A percentile compares a stretch with the other conserved stretches of the same genome.
phyloP scores from a whole-genome alignment of 2,329 filamentous ascomycete species.

The Penicillium sp. region DNA sequence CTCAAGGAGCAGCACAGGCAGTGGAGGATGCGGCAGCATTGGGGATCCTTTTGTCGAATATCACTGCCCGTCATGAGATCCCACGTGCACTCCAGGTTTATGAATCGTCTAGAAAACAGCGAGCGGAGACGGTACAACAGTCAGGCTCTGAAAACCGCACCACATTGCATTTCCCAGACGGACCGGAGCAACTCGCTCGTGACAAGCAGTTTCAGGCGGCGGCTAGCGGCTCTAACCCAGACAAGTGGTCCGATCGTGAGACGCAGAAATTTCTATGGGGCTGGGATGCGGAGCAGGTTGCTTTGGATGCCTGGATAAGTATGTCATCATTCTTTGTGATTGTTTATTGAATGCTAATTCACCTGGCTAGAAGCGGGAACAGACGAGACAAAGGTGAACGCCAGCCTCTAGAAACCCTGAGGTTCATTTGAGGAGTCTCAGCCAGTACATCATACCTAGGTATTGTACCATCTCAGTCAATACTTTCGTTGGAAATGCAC shows the following conservation, averaged over 20 bases:
- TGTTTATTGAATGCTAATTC: constrained; percentile 1
- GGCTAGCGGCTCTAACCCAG: constrained; percentile 44
- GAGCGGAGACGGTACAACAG: constrained; percentile 41
- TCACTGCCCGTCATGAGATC: constrained; percentile 33
- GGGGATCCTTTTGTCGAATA: constrained; percentile 34
- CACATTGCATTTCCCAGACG: constrained; percentile 41
- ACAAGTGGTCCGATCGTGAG: constrained; percentile 67
- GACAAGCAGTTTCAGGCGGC: constrained; percentile 40
- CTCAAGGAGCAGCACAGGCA: constrained; percentile 50
- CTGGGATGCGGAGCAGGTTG: constrained; percentile 38
- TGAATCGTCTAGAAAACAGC: constrained; percentile 39
- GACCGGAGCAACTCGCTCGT: constrained; percentile 41
- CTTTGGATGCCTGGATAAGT: constrained; percentile 34
- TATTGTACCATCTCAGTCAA: neutral
- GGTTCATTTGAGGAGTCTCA: too few species aligned
- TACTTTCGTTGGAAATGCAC: constrained; percentile 4
- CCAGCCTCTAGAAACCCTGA: constrained; percentile 14
- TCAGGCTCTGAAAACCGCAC: constrained; percentile 38
- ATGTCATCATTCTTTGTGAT: neutral
- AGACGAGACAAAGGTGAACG: constrained; percentile 9
- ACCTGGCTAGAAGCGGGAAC: constrained; percentile 6
- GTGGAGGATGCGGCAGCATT: constrained; percentile 45
- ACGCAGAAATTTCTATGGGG: constrained; percentile 54
- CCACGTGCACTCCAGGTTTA: constrained; percentile 38
- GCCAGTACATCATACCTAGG: neutral